Evolutionary conservation across 2,329 filamentous ascomycete species (phyloP), one percentile per base, ranked within the genome.

Genomic region (Cordyceps javanica): DNA sequence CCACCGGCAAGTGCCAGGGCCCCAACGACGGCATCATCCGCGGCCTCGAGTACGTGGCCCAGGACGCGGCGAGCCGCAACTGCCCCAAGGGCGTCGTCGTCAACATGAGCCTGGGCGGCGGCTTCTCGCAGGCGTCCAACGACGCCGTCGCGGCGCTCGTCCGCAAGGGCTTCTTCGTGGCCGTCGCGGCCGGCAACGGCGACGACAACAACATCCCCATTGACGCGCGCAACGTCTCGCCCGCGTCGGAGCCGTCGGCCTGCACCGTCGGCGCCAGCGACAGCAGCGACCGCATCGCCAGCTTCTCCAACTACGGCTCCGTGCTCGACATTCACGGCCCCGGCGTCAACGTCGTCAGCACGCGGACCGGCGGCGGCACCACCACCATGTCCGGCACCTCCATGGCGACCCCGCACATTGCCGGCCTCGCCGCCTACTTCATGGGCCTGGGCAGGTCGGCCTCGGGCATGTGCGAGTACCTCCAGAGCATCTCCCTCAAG

Each of bases 311-410:
- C 67, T 76, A 52, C 13, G 55, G 55, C 55, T 14, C n/a, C 30
- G 7, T 44, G 25, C 75, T 89, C 89, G 78, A 90, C 90, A 50
- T 57, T 23, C 34, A 41, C 25, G 54, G 21, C 8, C 54, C 54
- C 6, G 54, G 44, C n/a, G 45, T 57, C 25, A 25, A 42, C 13
- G 14, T 57, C 3, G 34, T 42, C 44, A 49, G 46, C 36, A n/a
- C 50, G 32, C n/a, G 10, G 9, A 25, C 26, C 4, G 46, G 46
- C 14, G 54, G 54, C 25, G 44, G 46, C 32, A 50, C 44, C 14
- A 34, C 25, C 8, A 68, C 77, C 10, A 66, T 75, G 36, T 73
- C 69, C 49, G 77, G 77, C 39, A 80, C 77, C 0, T 76, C 73
- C 2, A 79, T 79, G 77, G 73, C 75, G 8, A 70, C 71, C 23